Evolutionary conservation across 768 basidiomycete species (phyloP).

Genomic region (Exidia glandulosa): DNA sequence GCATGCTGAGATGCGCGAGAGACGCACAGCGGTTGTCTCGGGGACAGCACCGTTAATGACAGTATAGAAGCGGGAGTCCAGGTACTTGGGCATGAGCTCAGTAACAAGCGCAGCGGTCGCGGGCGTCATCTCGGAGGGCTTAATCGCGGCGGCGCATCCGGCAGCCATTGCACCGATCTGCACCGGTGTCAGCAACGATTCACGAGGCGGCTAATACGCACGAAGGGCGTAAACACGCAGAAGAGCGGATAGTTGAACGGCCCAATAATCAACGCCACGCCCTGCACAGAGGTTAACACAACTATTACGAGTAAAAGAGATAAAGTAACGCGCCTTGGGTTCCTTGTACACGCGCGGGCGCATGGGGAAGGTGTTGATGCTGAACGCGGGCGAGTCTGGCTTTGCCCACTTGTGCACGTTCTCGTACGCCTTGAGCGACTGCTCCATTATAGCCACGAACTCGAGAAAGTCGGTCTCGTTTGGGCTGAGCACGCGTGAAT

Average conservation of each 20-base stretch:
- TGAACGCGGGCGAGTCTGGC: constrained; percentile 45
- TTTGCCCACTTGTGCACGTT: constrained; percentile 69
- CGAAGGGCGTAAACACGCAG: constrained; percentile 47
- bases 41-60: constrained; percentile 59
- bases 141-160: constrained; percentile 60
- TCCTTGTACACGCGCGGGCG: constrained; percentile 59
- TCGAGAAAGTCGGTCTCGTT: constrained; percentile 55
- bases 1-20: not conserved
- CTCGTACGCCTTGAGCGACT: constrained; percentile 40
- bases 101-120: constrained; percentile 45
- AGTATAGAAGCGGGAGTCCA: constrained; percentile 54
- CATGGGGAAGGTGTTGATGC: constrained; percentile 45
- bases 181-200: not conserved
- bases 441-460: constrained; percentile 39
- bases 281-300: constrained; percentile 13
- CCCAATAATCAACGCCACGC: constrained; percentile 56
- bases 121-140: constrained; percentile 64
- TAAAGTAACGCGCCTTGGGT: constrained; percentile 35
- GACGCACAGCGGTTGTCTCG: constrained; percentile 45
- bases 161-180: constrained; percentile 60
- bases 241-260: constrained; percentile 72
- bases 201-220: constrained; percentile 34
- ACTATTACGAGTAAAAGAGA: not conserved
- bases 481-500: not conserved
- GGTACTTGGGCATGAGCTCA: constrained; percentile 61